A percentile compares a stretch with the other conserved stretches of the same genome.
These are phyloP conservation scores for Linnemannia zychae DNA, from an alignment of 192 early-diverging fungal genomes.

Conservation along the genomic window DNA sequence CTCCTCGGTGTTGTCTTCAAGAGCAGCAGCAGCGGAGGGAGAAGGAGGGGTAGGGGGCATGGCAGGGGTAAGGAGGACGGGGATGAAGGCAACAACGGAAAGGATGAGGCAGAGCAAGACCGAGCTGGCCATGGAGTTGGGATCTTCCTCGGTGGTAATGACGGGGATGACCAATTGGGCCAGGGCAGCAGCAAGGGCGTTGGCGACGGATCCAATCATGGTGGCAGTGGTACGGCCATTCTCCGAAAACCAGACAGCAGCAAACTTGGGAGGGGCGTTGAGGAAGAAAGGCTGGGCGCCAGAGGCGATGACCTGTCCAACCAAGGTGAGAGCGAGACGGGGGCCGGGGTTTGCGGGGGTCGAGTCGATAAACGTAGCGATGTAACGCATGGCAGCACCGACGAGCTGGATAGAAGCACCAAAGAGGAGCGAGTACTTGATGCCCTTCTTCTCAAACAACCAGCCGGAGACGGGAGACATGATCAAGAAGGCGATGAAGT, in stretches of 20 bases:
- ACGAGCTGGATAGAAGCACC: conserved; percentile 59
- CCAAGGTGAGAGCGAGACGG: conserved; percentile 56
- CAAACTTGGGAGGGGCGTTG: conserved; percentile 69
- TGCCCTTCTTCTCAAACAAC: conserved; percentile 58
- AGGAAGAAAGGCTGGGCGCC: conserved; percentile 70
- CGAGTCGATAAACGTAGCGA: conserved; percentile 55
- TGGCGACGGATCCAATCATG: conserved; percentile 64
- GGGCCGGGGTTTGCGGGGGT: conserved; percentile 42
- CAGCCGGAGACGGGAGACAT: conserved; percentile 59
- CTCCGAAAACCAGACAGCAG: conserved; percentile 66
- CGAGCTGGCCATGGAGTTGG: conserved; percentile 36
- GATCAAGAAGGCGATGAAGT: conserved; percentile 60
- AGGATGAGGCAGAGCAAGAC: conserved; percentile 62
- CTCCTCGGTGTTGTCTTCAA: conserved; percentile 40
- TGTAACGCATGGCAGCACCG: conserved; percentile 63
- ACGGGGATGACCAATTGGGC: conserved; percentile 65
- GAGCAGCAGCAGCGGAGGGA: conserved; percentile 57
- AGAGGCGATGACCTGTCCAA: conserved; percentile 65
- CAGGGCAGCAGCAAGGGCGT: conserved; percentile 63
- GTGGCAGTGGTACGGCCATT: conserved; percentile 63
- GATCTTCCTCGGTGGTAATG: conserved; percentile 44
- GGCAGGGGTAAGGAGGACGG: conserved; percentile 58
- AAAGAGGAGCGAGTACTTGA: conserved; percentile 58
- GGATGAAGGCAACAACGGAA: conserved; percentile 51
- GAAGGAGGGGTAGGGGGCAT: conserved; percentile 66